phyloP scores from a whole-genome alignment of 2,329 filamentous ascomycete species.

The Cytospora schulzeri region DNA sequence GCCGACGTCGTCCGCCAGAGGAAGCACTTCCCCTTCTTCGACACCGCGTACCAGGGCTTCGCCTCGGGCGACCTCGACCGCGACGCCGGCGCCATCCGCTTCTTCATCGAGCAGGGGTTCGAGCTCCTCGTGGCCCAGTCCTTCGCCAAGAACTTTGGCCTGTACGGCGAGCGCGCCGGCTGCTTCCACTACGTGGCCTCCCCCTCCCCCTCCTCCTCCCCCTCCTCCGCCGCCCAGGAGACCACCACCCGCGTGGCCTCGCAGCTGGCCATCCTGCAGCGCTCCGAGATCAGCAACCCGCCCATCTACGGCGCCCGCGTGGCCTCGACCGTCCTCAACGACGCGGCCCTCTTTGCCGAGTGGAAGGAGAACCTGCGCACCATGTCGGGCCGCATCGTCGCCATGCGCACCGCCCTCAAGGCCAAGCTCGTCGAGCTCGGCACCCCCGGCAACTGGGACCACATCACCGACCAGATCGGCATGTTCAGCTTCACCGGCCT shows the following conservation, averaged over 20 bases:
- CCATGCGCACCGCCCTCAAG: conserved; percentile 81
- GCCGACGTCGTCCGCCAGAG: conserved; percentile 74
- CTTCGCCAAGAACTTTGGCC: conserved; percentile 97
- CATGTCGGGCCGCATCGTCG: conserved; percentile 94
- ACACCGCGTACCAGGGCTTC: conserved; percentile 97
- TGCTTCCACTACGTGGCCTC: conserved; percentile 92
- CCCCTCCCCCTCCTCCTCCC: conserved; percentile 62
- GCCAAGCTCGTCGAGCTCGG: conserved; percentile 79
- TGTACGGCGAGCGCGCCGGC: conserved; percentile 94
- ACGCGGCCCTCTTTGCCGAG: conserved; percentile 76
- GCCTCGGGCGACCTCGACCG: conserved; percentile 84
- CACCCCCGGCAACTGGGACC: conserved; percentile 91
- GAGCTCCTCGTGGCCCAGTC: conserved; percentile 87
- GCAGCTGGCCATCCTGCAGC: conserved; percentile 91
- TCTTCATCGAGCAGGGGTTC: conserved; percentile 92
- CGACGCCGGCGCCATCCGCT: conserved; percentile 89
- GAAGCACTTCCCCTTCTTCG: conserved; percentile 96
- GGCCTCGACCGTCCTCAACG: conserved; percentile 81
- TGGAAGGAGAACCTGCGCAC: conserved; percentile 91
- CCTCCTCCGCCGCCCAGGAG: conserved; percentile 64
- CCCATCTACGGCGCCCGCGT: conserved; percentile 93
- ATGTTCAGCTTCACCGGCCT: conserved; percentile 97
- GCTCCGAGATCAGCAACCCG: conserved; percentile 96
- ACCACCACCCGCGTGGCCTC: conserved; percentile 70
- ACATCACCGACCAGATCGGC: conserved; percentile 98